Percentiles rank a stretch among this genome's conserved stretches.
phyloP scores from a whole-genome alignment of 1,284 basidiomycete species.

The Takashimella koratensis region DNA sequence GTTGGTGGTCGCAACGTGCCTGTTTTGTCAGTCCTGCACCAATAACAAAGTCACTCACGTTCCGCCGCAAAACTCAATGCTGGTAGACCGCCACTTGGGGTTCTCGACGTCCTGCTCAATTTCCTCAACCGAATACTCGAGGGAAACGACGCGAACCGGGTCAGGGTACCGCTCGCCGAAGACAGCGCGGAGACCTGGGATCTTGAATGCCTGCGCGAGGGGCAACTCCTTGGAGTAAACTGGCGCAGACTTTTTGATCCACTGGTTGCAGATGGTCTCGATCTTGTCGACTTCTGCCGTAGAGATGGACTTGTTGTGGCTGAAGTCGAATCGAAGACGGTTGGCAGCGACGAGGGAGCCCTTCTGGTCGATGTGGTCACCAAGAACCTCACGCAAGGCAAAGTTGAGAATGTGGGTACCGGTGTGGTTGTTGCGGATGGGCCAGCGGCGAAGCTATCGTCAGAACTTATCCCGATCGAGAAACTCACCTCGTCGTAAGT shows the following conservation, averaged over 20 bases:
- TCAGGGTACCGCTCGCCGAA: slow-evolving; percentile 98
- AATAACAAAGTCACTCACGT: slow-evolving; percentile 60
- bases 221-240: slow-evolving; percentile 86
- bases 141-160: slow-evolving; percentile 88
- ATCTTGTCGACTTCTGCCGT: slow-evolving; percentile 74
- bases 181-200: slow-evolving; percentile 90
- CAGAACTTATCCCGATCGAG: not conserved
- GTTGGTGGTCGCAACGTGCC: slow-evolving; percentile 89
- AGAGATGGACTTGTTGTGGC: slow-evolving; percentile 83
- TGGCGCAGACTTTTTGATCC: slow-evolving; percentile 83
- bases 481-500: slow-evolving; percentile 67
- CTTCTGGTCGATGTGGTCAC: slow-evolving; percentile 96
- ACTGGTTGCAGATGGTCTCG: slow-evolving; percentile 77
- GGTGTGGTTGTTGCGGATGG: slow-evolving; percentile 95
- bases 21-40: slow-evolving; percentile 35
- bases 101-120: slow-evolving; percentile 81
- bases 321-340: slow-evolving; percentile 97
- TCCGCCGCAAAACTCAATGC: slow-evolving; percentile 96
- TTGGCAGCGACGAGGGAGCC: slow-evolving; percentile 94
- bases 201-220: slow-evolving; percentile 76
- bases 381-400: slow-evolving; percentile 83
- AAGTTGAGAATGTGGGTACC: slow-evolving; percentile 98
- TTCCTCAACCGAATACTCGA: slow-evolving; percentile 83
- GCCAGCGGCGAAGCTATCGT: slow-evolving; percentile 79
- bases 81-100: slow-evolving; percentile 83